Evolutionary conservation across 495 filamentous ascomycete species (phyloP), one percentile per base, ranked within the genome.

Genomic region (Parathielavia appendiculata): DNA sequence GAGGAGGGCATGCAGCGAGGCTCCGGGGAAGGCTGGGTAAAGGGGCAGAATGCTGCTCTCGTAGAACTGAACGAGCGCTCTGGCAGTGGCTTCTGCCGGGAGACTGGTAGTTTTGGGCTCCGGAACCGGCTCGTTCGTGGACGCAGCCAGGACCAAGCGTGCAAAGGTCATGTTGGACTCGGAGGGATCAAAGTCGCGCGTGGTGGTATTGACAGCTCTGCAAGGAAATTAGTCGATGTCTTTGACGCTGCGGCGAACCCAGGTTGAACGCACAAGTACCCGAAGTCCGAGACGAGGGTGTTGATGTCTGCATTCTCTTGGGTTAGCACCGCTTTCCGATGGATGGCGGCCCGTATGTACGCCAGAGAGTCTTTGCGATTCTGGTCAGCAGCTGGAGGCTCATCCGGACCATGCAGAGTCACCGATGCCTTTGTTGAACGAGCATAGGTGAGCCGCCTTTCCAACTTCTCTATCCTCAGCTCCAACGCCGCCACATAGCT

Each of bases 401-500:
- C 64, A 50, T 78, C 79, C 11, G 66, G 66, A 51, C 77, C 75
- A 64, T 81, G 73, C 56, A 77, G 68, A 14, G 72, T 69, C 10
- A 80, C 73, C 20, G 81, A 83, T 12, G 78, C 80, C 63, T 84
- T 83, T 35, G 81, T 71, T 10, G 75, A 76, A 55, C 76, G 75
- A 39, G 83, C 84, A 64, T 86, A 86, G 30, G 75, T 71, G 41
- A 92, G 75, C 60, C 80, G 79, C 68, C 81, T 86, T 69, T 93
- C 88, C 14, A 97, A 81, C 72, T 84, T 90, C 67, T 96, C 92
- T 60, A 92, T 85, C 53, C 87, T 86, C 6, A 87, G 83, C 71
- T 97, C 92, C 23, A 97, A 78, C 2, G 91, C 92, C 8, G 91
- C 90, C 32, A 96, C 91, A 75, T 96, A 97, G 70, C 90, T 85